Base-by-base conservation (phyloP, 371 early-diverging fungal genomes). In the Lichtheimia ornata region DNA sequence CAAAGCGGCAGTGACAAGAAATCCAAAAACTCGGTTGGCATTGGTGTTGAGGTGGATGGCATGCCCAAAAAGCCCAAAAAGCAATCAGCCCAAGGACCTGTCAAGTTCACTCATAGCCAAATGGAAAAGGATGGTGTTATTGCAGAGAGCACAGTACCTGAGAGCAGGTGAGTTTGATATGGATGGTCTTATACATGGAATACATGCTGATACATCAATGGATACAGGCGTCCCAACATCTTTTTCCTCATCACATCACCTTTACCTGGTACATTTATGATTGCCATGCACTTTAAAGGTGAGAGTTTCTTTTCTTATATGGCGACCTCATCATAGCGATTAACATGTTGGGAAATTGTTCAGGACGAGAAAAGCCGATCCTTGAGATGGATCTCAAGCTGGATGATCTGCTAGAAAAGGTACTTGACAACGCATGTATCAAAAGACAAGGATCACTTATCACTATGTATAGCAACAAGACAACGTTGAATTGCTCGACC, bases 371-470 rank as follows among this genome's bases (percentile, higher is more conserved):
- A 50, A 93, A 94, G 67, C 90, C 97, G 1, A 94, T 97, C 56
- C 71, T 97, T 61, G 94, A 95, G 76, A 95, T 97, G 95, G 95
- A 96, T 74, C 82, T 97, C 66, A 93, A 94, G 62, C 79, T 97
- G 35, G 97, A 97, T 68, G 97, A 97, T 73, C 75, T 97, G 63
- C 78, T 97, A 45, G 96, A 95, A 74, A 94, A 94, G 80, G 88
- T 88, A 80, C 63, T 7, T 40, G 30, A 15, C 41, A 5, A 45
- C 28, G 11, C 18, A 25, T 35, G 20, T n/a, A 18, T 18, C 9
- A 53, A 9, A 9, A 28, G 20, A 17, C 12, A 7, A 17, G 50
- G 27, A 14, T 24, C 15, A 54, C 15, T 43, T 58, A 30, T n/a
- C 12, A 45, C 14, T 44, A 24, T 52, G 17, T 67, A 63, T 83